Base-by-base conservation (phyloP, 768 basidiomycete species). In the Collybia nuda region DNA sequence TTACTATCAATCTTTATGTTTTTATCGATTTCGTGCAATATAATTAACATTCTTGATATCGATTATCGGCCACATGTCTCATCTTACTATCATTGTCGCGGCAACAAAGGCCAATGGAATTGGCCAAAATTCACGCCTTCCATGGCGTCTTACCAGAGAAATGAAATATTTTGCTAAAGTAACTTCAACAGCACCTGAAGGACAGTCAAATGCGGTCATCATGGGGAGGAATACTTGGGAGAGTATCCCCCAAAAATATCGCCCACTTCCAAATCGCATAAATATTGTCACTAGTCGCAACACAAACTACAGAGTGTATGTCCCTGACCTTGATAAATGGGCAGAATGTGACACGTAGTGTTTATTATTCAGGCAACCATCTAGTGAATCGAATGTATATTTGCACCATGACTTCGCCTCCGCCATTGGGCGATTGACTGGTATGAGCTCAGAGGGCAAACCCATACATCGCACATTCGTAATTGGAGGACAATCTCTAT, bases 221-320 rank as follows among this genome's bases (percentile, higher is more conserved):
- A 98, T 99, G 96, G 97, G 97, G 11, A 79, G 96, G 49, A 93
- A 90, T 62, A 96, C 94, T 12, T 99, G 97, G 97, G 93, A 98
- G 70, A 91, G 91, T 64, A 98, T 99, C 48, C 96, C 97, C 6
- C 56, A 62, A 17, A 90, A 84, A 65, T 90, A 88, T 69, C 77
- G 89, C 54, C 97, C 97, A 4, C 77, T 99, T 17, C 73, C 79
- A 37, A 79, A 78, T 39, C 77, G 97, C 44, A 48, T 78, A 48
- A 99, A 98, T 62, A 65, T 95, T 21, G 84, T 99, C 50, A 69
- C 95, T 52, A 86, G 82, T 67, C 75, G 79, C 43, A 81, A 85
- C 56, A 38, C 62, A 21, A 68, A 71, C 40, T 89, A 85, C 56
- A 67, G 81, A 51, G 63, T 88, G 91, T 92, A 65, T 51, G 88